Conservation (phyloP, 2,329 filamentous ascomycete genomes). For the Decorospora gaudefroyi region DNA sequence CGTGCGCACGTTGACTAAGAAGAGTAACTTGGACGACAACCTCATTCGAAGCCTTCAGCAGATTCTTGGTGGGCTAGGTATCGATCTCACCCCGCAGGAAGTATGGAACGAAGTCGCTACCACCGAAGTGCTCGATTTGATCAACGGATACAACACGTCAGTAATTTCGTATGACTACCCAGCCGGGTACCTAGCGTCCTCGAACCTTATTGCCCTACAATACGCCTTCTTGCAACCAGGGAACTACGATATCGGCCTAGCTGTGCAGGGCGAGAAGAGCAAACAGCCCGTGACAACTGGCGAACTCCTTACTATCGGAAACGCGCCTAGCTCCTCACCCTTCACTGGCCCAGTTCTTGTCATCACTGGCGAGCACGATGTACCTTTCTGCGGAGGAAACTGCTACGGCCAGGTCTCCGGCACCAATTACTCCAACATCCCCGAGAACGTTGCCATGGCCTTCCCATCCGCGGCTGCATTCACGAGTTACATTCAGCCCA, state of each 20-base stretch:
- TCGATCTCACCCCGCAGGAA: constrained; percentile 23
- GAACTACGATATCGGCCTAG: constrained; percentile 60
- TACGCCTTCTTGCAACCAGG: constrained; percentile 56
- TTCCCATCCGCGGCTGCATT: constrained; percentile 57
- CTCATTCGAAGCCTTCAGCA: constrained; percentile 25
- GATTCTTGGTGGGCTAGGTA: constrained; percentile 21
- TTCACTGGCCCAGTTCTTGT: constrained; percentile 63
- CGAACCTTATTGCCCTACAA: constrained; percentile 56
- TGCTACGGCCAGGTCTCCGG: constrained; percentile 53
- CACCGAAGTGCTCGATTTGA: constrained; percentile 38
- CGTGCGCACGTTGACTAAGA: constrained; percentile 11
- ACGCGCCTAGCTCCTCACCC: constrained; percentile 38
- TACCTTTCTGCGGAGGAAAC: constrained; percentile 67
- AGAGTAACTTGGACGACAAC: constrained; percentile 18
- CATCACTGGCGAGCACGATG: constrained; percentile 58
- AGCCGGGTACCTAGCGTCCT: constrained; percentile 59
- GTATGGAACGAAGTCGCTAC: constrained; percentile 36
- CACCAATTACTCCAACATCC: constrained; percentile 50
- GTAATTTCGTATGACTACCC: constrained; percentile 36
- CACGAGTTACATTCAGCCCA: constrained; percentile 59
- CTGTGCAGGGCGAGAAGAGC: constrained; percentile 52
- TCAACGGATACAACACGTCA: constrained; percentile 40
- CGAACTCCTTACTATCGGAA: constrained; percentile 62
- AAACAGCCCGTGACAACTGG: constrained; percentile 63
- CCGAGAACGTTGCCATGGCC: constrained; percentile 48